Evolutionary conservation across 2,329 filamentous ascomycete species (phyloP).

Genomic region (Aureobasidium mangrovei): DNA sequence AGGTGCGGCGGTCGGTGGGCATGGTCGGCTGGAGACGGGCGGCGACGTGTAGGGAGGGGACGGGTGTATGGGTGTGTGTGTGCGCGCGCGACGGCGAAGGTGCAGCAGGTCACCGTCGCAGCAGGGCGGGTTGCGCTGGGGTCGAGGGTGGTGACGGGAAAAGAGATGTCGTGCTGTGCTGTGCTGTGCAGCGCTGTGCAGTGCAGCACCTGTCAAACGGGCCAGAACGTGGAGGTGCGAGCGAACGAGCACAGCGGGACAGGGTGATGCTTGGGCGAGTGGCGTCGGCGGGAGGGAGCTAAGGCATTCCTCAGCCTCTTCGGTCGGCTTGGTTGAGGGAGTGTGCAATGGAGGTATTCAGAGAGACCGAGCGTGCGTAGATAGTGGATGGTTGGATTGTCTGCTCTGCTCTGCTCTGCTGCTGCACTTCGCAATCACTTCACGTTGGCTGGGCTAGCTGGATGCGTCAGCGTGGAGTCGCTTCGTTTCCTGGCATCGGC

Average conservation of each 20-base stretch:
- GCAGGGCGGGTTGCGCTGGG: slow-evolving; percentile 1
- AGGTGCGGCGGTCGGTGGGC: slow-evolving; percentile 39
- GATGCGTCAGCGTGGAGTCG: slow-evolving; percentile 10
- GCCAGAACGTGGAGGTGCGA: background rate
- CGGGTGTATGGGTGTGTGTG: background rate
- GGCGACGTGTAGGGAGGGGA: background rate
- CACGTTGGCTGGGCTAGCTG: background rate
- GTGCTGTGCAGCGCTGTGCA: background rate
- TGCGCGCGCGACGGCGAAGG: background rate
- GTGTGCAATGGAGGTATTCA: background rate
- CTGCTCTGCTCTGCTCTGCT: background rate
- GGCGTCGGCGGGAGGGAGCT: slow-evolving; percentile 4
- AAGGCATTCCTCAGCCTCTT: background rate
- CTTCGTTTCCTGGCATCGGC: slow-evolving; percentile 6
- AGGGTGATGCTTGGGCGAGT: slow-evolving; percentile 11
- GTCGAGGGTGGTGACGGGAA: background rate
- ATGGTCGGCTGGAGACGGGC: slow-evolving; percentile 21
- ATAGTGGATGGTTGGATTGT: background rate
- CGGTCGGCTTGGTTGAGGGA: background rate
- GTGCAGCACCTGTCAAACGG: background rate
- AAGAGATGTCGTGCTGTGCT: background rate
- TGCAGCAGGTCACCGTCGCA: slow-evolving; percentile 2
- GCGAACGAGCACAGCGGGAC: slow-evolving; percentile 10
- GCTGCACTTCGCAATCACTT: too few species aligned
- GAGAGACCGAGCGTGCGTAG: background rate